Conservation (phyloP, 2,329 filamentous ascomycete species). For the Aspergillus uvarum region DNA sequence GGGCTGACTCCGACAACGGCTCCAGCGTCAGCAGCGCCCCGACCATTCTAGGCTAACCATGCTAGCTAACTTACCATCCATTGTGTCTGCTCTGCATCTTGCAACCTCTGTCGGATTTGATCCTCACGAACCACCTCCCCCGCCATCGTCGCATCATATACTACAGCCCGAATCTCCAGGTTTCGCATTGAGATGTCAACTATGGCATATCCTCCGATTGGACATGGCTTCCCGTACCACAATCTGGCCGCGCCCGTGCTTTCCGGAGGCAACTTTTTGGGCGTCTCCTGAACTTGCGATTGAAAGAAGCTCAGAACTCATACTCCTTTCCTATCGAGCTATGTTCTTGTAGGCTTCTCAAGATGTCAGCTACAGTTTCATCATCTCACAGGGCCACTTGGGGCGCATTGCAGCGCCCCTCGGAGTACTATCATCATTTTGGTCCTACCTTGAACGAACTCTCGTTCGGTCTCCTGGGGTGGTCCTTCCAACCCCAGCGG, state of each 20-base stretch:
- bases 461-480: conserved; percentile 34
- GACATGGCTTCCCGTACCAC: not conserved
- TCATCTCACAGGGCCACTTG: conserved; percentile 18
- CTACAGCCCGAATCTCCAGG: not conserved
- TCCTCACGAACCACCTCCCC: not conserved
- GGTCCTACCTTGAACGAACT: conserved; percentile 38
- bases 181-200: not conserved
- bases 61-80: not conserved
- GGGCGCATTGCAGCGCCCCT: conserved; percentile 29
- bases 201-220: not conserved
- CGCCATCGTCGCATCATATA: not conserved
- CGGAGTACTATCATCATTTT: conserved; percentile 31
- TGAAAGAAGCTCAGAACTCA: not conserved
- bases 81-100: not conserved
- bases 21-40: not conserved
- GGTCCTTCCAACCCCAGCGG: conserved; percentile 43
- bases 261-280: not conserved
- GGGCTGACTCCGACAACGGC: not conserved
- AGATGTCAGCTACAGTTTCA: conserved; percentile 11
- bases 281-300: not conserved
- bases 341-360: not conserved
- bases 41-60: not conserved
- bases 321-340: not conserved
- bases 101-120: not conserved
- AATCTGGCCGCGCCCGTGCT: not conserved